Evolutionary conservation across 2,329 filamentous ascomycete genomes (phyloP), one percentile per base, ranked within the genome.

Genomic region (Apiospora koreana): DNA sequence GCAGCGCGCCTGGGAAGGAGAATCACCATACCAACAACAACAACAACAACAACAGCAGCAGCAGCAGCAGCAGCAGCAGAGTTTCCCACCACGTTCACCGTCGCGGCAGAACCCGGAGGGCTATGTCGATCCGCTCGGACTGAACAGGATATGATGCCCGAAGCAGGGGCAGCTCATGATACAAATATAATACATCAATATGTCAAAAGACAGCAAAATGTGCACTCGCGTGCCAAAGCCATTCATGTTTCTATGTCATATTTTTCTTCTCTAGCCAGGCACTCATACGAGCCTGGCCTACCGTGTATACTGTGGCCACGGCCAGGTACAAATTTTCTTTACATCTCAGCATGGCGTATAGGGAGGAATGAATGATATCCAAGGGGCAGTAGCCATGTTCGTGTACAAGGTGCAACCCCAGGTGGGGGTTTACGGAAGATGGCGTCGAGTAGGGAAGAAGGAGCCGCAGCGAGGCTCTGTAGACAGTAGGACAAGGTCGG

Each of bases 61-160:
- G 23, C 25, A 54, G 9, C n/a, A 28, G 21, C 48, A 58, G 16
- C 72, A 48, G 2, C 54, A 62, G 31, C 54, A 38, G 31, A 38
- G 21, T 69, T 76, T 72, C 68, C 69, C 72, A 65, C 73, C 41
- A 1, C 64, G 64, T 45, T 14, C 64, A 9, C 64, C 64, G n/a
- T 31, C 42, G 12, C 64, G 45, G n/a, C 45, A 31, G 45, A n/a
- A 23, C 3, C 66, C 66, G 14, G 66, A 81, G 62, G 81, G 83
- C 65, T 80, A 83, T 68, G 84, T 87, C 78, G 87, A 89, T 75
- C 87, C 87, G 3, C 79, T 89, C 28, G 85, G 82, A 69, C 88
- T 89, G 86, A 88, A 89, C 77, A 82, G 83, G 75, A 84, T 88
- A 81, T 87, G 64, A 66, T 9, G 31, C 18, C 54, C 3, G 54